Conservation (phyloP, 768 basidiomycete species). For the Auricularia sp. region DNA sequence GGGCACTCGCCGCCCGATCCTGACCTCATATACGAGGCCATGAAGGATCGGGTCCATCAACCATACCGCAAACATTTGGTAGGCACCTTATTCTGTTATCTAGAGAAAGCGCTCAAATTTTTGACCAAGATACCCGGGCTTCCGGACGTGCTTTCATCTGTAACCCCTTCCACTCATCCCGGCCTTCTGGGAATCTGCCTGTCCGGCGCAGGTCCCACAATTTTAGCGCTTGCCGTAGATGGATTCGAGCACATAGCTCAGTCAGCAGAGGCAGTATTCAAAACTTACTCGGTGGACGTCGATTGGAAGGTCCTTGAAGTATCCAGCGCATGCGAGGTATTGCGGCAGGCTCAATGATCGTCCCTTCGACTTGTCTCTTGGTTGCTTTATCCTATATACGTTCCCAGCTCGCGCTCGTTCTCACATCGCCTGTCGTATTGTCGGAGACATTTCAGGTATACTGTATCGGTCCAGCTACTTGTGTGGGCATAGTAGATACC, state of each 20-base stretch:
- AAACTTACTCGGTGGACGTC: slow-evolving; percentile 59
- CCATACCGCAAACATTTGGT: slow-evolving; percentile 87
- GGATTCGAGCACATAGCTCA: slow-evolving; percentile 80
- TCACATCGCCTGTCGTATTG: too few species aligned
- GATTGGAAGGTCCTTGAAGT: slow-evolving; percentile 85
- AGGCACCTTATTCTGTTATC: slow-evolving; percentile 19
- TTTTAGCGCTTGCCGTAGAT: slow-evolving; percentile 82
- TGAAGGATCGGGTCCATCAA: slow-evolving; percentile 97
- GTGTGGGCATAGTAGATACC: neutral
- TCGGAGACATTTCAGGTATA: too few species aligned
- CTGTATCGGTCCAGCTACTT: too few species aligned
- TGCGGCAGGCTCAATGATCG: neutral
- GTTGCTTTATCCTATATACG: neutral
- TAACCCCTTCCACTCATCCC: slow-evolving; percentile 83
- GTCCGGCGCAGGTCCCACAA: slow-evolving; percentile 95
- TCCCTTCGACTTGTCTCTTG: too few species aligned
- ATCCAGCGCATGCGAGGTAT: neutral
- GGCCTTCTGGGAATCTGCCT: slow-evolving; percentile 96
- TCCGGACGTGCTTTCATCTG: slow-evolving; percentile 77
- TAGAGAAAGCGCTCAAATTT: neutral
- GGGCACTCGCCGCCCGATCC: slow-evolving; percentile 86
- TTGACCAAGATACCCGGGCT: slow-evolving; percentile 79
- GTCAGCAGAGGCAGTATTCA: slow-evolving; percentile 69
- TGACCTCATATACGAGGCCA: slow-evolving; percentile 95
- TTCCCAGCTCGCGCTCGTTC: too few species aligned